Evolutionary conservation across 495 filamentous ascomycete genomes (phyloP).

Genomic region (Aspergillus nanangensis): DNA sequence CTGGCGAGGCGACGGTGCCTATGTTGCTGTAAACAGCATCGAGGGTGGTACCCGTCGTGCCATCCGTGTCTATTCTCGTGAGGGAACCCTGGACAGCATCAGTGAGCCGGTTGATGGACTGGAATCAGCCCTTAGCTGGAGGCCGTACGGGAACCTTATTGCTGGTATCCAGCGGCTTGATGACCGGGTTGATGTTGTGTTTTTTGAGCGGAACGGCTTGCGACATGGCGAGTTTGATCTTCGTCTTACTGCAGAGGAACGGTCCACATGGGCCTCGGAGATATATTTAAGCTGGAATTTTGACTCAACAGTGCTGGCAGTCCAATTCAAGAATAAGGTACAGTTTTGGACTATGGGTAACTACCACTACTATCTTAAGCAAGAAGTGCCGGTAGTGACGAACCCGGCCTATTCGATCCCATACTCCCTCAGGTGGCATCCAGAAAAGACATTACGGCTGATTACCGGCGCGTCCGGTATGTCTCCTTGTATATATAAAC

Average conservation of each 20-base stretch:
- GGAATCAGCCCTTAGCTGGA: constrained; percentile 84
- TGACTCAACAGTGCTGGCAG: constrained; percentile 86
- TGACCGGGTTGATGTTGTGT: constrained; percentile 75
- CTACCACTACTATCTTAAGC: constrained; percentile 98
- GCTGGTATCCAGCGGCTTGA: constrained; percentile 71
- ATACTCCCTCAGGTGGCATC: constrained; percentile 67
- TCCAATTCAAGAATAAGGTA: constrained; percentile 66
- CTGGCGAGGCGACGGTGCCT: constrained; percentile 94
- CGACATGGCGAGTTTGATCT: constrained; percentile 89
- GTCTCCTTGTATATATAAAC: background rate
- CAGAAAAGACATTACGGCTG: constrained; percentile 71
- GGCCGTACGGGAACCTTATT: constrained; percentile 84
- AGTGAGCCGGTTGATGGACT: constrained; percentile 91
- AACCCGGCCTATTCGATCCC: constrained; percentile 20
- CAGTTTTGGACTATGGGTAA: constrained; percentile 98
- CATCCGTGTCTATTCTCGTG: constrained; percentile 84
- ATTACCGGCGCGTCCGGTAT: constrained; percentile 44
- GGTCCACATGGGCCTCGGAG: constrained; percentile 47
- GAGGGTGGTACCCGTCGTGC: constrained; percentile 63
- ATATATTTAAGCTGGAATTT: constrained; percentile 79
- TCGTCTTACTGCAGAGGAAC: constrained; percentile 55
- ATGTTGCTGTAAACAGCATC: constrained; percentile 77
- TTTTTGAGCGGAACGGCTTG: constrained; percentile 94
- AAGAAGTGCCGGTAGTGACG: constrained; percentile 59
- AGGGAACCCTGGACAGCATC: constrained; percentile 84